Percentiles rank a stretch among this genome's conserved stretches.
These are phyloP conservation scores for Cladosporium sp. DNA, from an alignment of 2,329 filamentous ascomycete species.

Conservation along the genomic window DNA sequence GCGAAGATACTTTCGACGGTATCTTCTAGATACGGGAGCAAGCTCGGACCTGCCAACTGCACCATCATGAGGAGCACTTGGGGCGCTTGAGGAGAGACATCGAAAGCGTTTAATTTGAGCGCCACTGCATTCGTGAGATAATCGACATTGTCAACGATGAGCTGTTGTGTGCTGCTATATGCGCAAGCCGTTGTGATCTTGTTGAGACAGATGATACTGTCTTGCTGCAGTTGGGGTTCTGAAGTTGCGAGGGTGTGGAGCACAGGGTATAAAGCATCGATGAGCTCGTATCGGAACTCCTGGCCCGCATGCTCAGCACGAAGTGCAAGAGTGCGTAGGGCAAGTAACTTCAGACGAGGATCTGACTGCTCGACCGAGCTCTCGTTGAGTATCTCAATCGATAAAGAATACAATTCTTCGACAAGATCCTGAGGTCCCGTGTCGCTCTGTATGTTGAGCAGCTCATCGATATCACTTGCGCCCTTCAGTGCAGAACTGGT, in stretches of 20 bases:
- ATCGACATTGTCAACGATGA: slow-evolving; percentile 88
- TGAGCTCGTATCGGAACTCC: slow-evolving; percentile 76
- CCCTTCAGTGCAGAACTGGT: slow-evolving; percentile 55
- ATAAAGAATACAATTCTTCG: slow-evolving; percentile 66
- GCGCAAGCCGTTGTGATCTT: slow-evolving; percentile 70
- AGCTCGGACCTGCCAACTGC: slow-evolving; percentile 70
- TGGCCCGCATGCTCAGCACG: slow-evolving; percentile 63
- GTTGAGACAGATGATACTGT: slow-evolving; percentile 81
- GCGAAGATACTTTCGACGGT: slow-evolving; percentile 87
- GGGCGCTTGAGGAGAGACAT: slow-evolving; percentile 85
- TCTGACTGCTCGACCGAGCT: slow-evolving; percentile 21
- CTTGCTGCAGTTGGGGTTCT: slow-evolving; percentile 63
- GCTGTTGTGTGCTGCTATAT: slow-evolving; percentile 68
- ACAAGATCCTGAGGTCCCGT: slow-evolving; percentile 27
- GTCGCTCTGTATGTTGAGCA: slow-evolving; percentile 53
- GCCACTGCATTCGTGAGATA: slow-evolving; percentile 94
- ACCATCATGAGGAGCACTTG: slow-evolving; percentile 95
- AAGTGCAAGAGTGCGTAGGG: slow-evolving; percentile 74
- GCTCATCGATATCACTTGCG: slow-evolving; percentile 58
- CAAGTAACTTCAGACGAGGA: slow-evolving; percentile 44
- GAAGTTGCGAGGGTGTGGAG: slow-evolving; percentile 78
- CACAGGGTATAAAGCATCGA: slow-evolving; percentile 89
- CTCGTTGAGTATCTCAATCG: slow-evolving; percentile 57
- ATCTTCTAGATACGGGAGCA: slow-evolving; percentile 89
- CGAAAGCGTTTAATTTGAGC: slow-evolving; percentile 82